Percentiles rank a stretch among this genome's conserved stretches.
These are phyloP conservation scores for Dictyostelium citrinum DNA, from an alignment of 78 protist genomes.

Conservation along the genomic window DNA sequence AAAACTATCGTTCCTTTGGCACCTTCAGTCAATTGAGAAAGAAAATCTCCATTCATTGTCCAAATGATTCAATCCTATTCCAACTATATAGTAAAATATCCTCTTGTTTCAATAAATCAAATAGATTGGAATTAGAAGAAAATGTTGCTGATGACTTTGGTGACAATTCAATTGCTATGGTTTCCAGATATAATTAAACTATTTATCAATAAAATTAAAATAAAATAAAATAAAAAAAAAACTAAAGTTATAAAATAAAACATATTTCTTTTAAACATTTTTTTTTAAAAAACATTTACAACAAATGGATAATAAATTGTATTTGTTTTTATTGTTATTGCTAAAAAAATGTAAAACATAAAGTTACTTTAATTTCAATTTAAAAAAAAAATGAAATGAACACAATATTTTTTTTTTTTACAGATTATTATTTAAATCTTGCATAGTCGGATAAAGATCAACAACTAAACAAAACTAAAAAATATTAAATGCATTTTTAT, in stretches of 20 bases:
- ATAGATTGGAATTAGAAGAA: constrained; percentile 44
- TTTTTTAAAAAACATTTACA: too few relatives aligned
- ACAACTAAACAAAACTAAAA: not conserved
- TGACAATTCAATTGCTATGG: not conserved
- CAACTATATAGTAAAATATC: constrained; percentile 44
- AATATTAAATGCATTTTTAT: not conserved
- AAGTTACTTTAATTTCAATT: too few relatives aligned
- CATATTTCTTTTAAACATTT: too few relatives aligned
- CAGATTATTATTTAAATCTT: not conserved
- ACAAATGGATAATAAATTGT: too few relatives aligned
- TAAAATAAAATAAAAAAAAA: too few relatives aligned
- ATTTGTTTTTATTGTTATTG: too few relatives aligned
- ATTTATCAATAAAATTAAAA: too few relatives aligned
- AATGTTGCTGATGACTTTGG: constrained; percentile 1
- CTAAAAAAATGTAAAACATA: too few relatives aligned
- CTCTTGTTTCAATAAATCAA: constrained; percentile 53
- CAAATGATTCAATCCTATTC: constrained; percentile 14
- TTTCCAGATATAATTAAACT: not conserved
- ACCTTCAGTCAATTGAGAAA: constrained; percentile 16
- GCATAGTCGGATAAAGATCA: not conserved
- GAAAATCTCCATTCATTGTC: constrained; percentile 45
- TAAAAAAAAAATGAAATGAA: too few relatives aligned
- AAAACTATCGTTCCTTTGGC: constrained; percentile 31
- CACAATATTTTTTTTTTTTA: not conserved
- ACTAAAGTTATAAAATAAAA: too few relatives aligned